Percentiles rank a stretch among this genome's conserved stretches.
Conservation (phyloP, 768 basidiomycete genomes). For the Sporobolomyces roseus region DNA sequence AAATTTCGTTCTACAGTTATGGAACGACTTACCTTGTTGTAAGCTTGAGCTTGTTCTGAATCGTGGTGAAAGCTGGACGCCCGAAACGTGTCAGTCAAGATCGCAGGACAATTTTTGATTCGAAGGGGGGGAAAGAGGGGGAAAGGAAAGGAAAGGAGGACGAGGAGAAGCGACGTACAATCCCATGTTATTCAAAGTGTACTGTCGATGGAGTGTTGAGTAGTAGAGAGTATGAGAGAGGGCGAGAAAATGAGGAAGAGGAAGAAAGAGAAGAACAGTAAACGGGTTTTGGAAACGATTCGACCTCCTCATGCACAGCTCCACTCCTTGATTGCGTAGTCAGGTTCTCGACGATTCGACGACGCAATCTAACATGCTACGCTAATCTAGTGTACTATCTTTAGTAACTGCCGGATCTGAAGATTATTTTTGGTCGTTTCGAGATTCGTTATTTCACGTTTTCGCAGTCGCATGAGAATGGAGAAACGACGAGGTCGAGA, state of each 20-base stretch:
- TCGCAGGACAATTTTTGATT: background rate
- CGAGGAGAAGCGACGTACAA: background rate
- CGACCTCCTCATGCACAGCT: background rate
- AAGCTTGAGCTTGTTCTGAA: conserved; percentile 22
- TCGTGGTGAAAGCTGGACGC: conserved; percentile 16
- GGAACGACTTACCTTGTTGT: conserved; percentile 6
- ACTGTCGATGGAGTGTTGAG: background rate
- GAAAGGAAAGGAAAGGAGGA: background rate
- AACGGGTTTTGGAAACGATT: background rate
- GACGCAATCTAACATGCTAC: no score
- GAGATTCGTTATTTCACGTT: no score
- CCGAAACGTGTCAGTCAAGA: background rate
- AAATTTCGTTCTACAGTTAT: background rate
- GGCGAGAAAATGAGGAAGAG: background rate
- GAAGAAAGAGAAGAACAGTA: background rate
- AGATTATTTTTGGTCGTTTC: no score
- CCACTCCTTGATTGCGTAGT: no score
- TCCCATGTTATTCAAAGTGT: background rate
- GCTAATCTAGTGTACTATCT: no score
- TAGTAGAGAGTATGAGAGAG: background rate
- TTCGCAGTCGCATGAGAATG: no score
- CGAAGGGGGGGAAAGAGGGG: no score
- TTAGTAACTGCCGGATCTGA: no score
- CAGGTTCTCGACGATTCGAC: no score
- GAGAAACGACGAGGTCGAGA: no score